These are phyloP conservation scores for Pyricularia pennisetigena DNA, from an alignment of 2,329 filamentous ascomycete species.

Conservation along the genomic window DNA sequence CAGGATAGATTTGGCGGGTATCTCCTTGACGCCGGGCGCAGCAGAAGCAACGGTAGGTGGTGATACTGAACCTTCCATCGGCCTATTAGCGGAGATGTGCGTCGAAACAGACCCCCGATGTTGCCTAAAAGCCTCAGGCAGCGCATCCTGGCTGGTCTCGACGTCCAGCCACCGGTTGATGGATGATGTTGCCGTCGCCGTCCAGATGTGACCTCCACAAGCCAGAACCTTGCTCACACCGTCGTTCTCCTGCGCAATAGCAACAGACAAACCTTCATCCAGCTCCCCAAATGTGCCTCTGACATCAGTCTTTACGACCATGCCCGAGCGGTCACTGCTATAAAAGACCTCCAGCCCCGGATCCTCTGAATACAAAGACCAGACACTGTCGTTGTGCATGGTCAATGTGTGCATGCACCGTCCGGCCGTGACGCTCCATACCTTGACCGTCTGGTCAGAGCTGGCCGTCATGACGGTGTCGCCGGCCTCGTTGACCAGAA, in stretches of 20 bases:
- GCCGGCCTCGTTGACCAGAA: conserved; percentile 79
- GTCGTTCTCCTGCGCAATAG: conserved; percentile 86
- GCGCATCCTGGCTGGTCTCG: conserved; percentile 63
- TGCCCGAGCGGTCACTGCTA: conserved; percentile 81
- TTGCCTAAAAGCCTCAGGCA: conserved; percentile 44
- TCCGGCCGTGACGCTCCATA: conserved; percentile 93
- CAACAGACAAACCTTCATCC: conserved; percentile 82
- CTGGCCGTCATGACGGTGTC: conserved; percentile 91
- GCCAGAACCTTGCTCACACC: conserved; percentile 61
- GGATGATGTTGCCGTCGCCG: conserved; percentile 78
- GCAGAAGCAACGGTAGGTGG: conserved; percentile 22
- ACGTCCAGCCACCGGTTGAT: conserved; percentile 89
- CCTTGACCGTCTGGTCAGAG: conserved; percentile 93
- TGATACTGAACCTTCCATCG: conserved; percentile 11
- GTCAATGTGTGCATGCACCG: conserved; percentile 96
- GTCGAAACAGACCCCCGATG: conserved; percentile 33
- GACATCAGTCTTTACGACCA: conserved; percentile 95
- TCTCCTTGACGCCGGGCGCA: conserved; percentile 44
- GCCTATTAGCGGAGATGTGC: conserved; percentile 27
- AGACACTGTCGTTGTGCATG: conserved; percentile 98
- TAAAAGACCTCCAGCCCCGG: conserved; percentile 85
- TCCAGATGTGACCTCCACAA: conserved; percentile 75
- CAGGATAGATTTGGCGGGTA: conserved; percentile 69
- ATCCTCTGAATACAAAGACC: conserved; percentile 86
- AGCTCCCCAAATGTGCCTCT: conserved; percentile 61